Evolutionary conservation across 352 stramenopile genomes (phyloP), one percentile per base, ranked within the genome.

Genomic region (Aphanomyces stellatus): DNA sequence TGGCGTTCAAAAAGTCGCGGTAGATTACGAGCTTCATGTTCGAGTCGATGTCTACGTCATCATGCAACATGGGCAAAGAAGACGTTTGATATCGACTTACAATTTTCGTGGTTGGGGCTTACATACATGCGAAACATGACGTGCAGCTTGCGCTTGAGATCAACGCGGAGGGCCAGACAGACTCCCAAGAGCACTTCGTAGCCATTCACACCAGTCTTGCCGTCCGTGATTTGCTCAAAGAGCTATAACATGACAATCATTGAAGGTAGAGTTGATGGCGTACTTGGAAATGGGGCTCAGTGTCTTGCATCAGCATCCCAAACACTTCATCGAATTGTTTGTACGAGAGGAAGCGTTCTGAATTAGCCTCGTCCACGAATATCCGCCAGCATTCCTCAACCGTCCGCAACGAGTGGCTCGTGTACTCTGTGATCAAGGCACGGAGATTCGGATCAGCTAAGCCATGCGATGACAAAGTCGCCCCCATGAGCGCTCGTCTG

Each of bases 321-420:
- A 90, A 90, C 2, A 92, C 70, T 40, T 92, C 83, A 43, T 90
- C 80, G 67, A 92, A 92, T 33, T 87, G 75, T 13, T 53, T 13
- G 6, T 74, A 69, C 22, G 73, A 69, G 33, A 92, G 65, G 53
- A 42, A 27, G 3, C 64, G 43, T 34, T 5, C 15, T 35, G 53
- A 51, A 43, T 62, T 22, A 10, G 51, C 63, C 6, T 69, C 53
- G 10, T 74, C 79, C 4, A 76, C 62, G 30, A 81, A 91, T 43
- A 88, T 87, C 30, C 74, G 65, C 5, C 76, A 80, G 51, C 78
- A 88, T 62, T 88, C 81, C 33, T 88, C 74, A 4, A 83, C 69
- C 3, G 73, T 71, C 62, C 75, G 77, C 17, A 73, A 70, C 11
- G 76, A 77, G 40, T 88, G 77, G 4, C 42, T 41, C n/a, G 85